phyloP scores from a whole-genome alignment of 139 green algal genomes.

The Haematococcus lacustris region DNA sequence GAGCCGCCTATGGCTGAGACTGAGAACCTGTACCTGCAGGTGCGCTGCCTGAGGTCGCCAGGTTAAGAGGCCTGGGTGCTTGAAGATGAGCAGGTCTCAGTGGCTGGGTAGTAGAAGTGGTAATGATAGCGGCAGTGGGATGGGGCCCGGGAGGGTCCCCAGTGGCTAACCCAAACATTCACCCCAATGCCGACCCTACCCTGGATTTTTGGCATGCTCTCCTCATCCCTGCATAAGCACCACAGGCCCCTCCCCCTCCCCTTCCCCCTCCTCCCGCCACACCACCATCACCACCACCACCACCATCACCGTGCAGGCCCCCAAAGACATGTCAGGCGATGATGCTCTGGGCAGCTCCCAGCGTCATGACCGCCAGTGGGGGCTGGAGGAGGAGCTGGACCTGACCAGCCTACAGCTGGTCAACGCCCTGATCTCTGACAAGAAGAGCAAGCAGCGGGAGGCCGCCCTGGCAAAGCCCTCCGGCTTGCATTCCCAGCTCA shows the following conservation, averaged over 20 bases:
- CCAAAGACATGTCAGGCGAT: too few species aligned
- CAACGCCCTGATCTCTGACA: conserved; percentile 7
- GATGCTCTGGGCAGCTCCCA: too few species aligned
- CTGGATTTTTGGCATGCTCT: background rate
- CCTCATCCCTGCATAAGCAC: background rate
- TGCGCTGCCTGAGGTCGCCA: background rate
- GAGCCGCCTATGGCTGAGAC: conserved; percentile 8
- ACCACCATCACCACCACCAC: too few species aligned
- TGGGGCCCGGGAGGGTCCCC: background rate
- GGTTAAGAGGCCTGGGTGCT: background rate
- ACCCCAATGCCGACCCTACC: background rate
- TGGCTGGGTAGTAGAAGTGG: background rate
- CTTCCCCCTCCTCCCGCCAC: too few species aligned
- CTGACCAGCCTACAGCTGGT: conserved; percentile 14
- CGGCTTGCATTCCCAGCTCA: conserved; percentile 16
- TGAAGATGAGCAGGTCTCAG: background rate
- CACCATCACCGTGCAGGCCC: too few species aligned
- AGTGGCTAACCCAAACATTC: background rate
- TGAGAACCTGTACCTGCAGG: conserved; percentile 28
- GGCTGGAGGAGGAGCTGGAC: conserved; percentile 8
- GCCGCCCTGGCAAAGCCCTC: background rate
- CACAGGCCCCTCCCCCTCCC: too few species aligned
- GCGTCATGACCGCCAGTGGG: too few species aligned
- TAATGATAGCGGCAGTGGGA: background rate
- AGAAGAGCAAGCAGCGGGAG: background rate